Base-by-base conservation (phyloP, 768 basidiomycete genomes). In the Leucocoprinus birnbaumii region DNA sequence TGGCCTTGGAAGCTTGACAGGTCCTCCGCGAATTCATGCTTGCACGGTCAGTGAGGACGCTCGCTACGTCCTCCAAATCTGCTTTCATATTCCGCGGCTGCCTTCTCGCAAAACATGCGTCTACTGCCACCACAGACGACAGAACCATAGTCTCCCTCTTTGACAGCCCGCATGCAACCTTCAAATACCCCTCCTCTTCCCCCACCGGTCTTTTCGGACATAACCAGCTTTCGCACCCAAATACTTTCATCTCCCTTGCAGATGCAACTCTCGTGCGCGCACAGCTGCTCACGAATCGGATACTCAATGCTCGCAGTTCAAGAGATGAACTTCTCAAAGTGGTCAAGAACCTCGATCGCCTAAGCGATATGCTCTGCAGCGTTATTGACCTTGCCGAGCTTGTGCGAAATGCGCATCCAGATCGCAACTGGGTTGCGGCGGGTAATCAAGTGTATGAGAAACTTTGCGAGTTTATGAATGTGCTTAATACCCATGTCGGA, bases 351-450 rank as follows among this genome's bases (percentile, higher is more conserved):
- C 73, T 99, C 58, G 97, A 99, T 75, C 79, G 96, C 58, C 84
- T 99, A 61, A 98, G 95, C 67, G 95, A 99, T 74, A 79, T 96
- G 70, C 75, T 99, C 2, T 99, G 97, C 63, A 87, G 91, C 10
- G 94, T 99, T 58, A 98, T 98, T 58, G 97, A 99, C 72, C 83
- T 98, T 56, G 91, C 94, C 49, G 97, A 99, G 68, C 80, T 97
- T 48, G 79, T 99, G 25, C 82, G 95, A 59, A 95, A 96, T 66
- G 87, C 93, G 0, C 95, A 98, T 73, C 94, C 96, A 1, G 92
- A 97, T 65, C 74, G 76, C 24, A 64, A 70, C 44, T 98, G 96
- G 95, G 80, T 91, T 14, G 78, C 83, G 14, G 87, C 87, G 48
- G 91, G 91, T 43, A 91, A 97, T 65, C 77, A 80, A 58, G 89